Percentiles rank a stretch among this genome's conserved stretches.
Conservation (phyloP, 2,329 filamentous ascomycete species). For the Malbranchea zuffiana region DNA sequence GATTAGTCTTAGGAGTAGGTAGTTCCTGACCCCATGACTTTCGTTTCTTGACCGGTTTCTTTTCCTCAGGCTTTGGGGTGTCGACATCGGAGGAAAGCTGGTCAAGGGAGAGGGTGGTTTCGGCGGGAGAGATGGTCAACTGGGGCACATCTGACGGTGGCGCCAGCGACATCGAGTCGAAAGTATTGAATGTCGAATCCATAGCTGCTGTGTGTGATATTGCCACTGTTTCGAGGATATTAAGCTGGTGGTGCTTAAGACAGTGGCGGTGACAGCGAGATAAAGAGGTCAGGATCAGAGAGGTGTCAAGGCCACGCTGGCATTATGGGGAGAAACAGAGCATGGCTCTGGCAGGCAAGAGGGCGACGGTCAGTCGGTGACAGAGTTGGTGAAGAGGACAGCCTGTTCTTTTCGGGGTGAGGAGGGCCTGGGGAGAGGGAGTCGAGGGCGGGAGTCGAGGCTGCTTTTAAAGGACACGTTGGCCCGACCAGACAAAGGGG, state of each 20-base stretch:
- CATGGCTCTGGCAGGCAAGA: constrained; percentile 17
- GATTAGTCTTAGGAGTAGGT: constrained; percentile 89
- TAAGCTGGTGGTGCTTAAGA: background rate
- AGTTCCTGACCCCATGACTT: constrained; percentile 99
- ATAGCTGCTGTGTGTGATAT: constrained; percentile 12
- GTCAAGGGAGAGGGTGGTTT: constrained; percentile 27
- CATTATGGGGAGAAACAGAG: constrained; percentile 26
- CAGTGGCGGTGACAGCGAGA: constrained; percentile 4
- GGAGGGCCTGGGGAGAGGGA: constrained; percentile 10
- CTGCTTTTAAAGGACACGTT: constrained; percentile 33
- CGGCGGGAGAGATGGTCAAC: constrained; percentile 33
- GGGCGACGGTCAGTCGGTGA: constrained; percentile 4
- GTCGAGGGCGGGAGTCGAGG: constrained; percentile 14
- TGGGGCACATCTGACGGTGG: constrained; percentile 26
- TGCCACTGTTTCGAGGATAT: background rate
- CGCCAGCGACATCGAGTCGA: constrained; percentile 24
- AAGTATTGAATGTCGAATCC: constrained; percentile 25
- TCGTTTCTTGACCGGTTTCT: constrained; percentile 79
- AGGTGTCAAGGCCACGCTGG: constrained; percentile 25
- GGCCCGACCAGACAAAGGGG: no score
- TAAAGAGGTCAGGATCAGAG: constrained; percentile 12
- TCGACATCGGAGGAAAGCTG: constrained; percentile 16
- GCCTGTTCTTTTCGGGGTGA: constrained; percentile 21
- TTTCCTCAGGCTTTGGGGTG: constrained; percentile 38
- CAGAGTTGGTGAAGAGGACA: constrained; percentile 23